These are phyloP conservation scores for Dendryphion nanum DNA, from an alignment of 2,329 filamentous ascomycete genomes.

Conservation along the genomic window DNA sequence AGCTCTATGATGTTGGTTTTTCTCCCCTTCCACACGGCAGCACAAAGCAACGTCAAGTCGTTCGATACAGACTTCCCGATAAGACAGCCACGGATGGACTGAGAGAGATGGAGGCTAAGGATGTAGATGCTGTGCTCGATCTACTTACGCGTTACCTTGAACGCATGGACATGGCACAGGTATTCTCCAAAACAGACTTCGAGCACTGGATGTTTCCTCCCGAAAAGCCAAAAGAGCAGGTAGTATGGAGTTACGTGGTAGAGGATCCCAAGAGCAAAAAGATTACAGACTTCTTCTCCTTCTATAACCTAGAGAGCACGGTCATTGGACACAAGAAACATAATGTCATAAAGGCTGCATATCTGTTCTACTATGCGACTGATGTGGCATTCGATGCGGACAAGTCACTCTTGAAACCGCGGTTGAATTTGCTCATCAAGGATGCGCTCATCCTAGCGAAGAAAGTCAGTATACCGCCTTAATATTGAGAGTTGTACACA, in stretches of 20 bases:
- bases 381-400: constrained; percentile 68
- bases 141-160: constrained; percentile 75
- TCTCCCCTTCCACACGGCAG: constrained; percentile 80
- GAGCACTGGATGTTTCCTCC: constrained; percentile 82
- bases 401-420: constrained; percentile 65
- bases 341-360: constrained; percentile 80
- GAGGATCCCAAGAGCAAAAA: constrained; percentile 68
- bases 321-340: constrained; percentile 81
- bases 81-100: constrained; percentile 71
- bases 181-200: constrained; percentile 76
- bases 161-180: constrained; percentile 80
- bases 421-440: constrained; percentile 75
- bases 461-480: constrained; percentile 48
- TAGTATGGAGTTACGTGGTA: constrained; percentile 92
- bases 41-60: constrained; percentile 80
- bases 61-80: constrained; percentile 80
- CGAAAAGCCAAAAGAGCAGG: constrained; percentile 61
- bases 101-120: constrained; percentile 74
- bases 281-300: constrained; percentile 96
- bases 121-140: constrained; percentile 71
- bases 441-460: constrained; percentile 89
- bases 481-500: not conserved
- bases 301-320: constrained; percentile 91
- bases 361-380: constrained; percentile 95
- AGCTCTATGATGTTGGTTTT: constrained; percentile 93